Percentiles rank a stretch among this genome's conserved stretches.
These are phyloP conservation scores for Melampsora americana DNA, from an alignment of 1,284 basidiomycete genomes.

Conservation along the genomic window DNA sequence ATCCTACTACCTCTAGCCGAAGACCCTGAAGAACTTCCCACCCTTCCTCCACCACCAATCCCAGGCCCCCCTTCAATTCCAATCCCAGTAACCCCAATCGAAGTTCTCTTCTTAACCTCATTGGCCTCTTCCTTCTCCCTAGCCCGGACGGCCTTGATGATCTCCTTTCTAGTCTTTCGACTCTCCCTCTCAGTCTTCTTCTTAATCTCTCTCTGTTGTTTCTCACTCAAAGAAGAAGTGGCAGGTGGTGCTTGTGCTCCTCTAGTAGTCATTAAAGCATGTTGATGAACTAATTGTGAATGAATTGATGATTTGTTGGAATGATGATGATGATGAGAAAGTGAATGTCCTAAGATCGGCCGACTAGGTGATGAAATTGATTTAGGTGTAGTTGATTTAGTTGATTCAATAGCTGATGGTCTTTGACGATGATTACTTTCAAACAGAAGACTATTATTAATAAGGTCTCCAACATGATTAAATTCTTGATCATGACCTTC, in stretches of 20 bases:
- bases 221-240: conserved; percentile 9
- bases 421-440: too few relatives aligned
- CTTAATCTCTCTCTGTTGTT: conserved; percentile 40
- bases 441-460: too few relatives aligned
- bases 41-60: background rate
- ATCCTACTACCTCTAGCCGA: background rate
- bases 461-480: too few relatives aligned
- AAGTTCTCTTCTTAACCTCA: background rate
- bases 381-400: background rate
- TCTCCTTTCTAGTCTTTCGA: conserved; percentile 12
- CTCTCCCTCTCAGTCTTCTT: conserved; percentile 31
- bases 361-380: background rate
- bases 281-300: background rate
- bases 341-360: background rate
- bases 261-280: background rate
- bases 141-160: background rate
- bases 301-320: background rate
- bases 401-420: background rate
- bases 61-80: background rate
- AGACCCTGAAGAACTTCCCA: too few relatives aligned
- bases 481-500: background rate
- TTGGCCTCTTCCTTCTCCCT: background rate
- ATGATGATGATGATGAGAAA: background rate
- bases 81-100: background rate
- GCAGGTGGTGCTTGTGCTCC: conserved; percentile 36